Base-by-base conservation (phyloP, 306 rosid species). In the Corylus heterophylla region DNA sequence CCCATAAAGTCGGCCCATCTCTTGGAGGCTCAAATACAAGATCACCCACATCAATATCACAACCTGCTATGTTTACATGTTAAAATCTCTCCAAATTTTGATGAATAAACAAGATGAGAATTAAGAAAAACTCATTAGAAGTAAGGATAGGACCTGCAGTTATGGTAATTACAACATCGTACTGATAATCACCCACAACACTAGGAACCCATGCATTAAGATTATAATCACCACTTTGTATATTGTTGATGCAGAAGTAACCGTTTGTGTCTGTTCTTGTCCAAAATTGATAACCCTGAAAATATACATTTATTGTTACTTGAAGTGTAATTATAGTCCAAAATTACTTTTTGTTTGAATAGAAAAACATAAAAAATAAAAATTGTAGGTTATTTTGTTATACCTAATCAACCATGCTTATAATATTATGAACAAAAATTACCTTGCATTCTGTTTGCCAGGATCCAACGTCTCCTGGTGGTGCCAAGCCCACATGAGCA, bases 371-470 rank as follows among this genome's bases (percentile, higher is more conserved):
- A 42, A 6, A 1, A 42, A 1, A 42, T 5, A 42, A 5, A 39
- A 39, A 39, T 22, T 22, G 25, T 22, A 22, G 25, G 25, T 22
- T 22, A 22, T 22, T 22, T 22, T 22, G 25, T 22, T 22, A 22
- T 22, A 22, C 25, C 25, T 22, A 22, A 22, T 22, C 25, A 22
- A 22, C 25, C 25, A 22, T 22, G 25, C 25, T 22, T 22, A 22
- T 22, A 22, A 22, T 22, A 22, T 22, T 22, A 22, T 22, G 0
- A 22, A 22, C 25, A 22, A 22, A 22, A 22, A 25, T 81, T 54
- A 94, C 99, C 96, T 93, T 93, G 85, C 92, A 80, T 80, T 95
- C 98, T 83, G 83, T 85, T 84, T 95, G 98, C 98, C 98, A 95
- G 52, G 98, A 92, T 77, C 98, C 98, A 61, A 78, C 88, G 3